Percentiles rank a stretch among this genome's conserved stretches.
phyloP scores from a whole-genome alignment of 805 yeast species.

The Saccharomycopsis sp. region DNA sequence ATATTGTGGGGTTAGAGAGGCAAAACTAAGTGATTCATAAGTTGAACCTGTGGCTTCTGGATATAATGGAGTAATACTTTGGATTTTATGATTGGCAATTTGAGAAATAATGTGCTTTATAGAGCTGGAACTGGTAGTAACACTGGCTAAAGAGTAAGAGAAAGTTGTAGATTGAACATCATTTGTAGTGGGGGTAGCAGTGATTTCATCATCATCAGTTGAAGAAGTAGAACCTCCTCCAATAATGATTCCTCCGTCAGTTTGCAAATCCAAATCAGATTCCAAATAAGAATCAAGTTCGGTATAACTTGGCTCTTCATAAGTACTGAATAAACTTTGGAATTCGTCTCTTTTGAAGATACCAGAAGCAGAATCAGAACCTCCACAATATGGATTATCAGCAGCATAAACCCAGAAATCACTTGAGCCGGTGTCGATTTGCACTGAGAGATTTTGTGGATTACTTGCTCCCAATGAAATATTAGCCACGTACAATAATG shows the following conservation, averaged over 20 bases:
- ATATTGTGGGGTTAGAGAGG: not conserved
- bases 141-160: not conserved
- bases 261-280: not conserved
- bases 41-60: not conserved
- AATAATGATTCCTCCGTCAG: not conserved
- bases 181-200: not conserved
- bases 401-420: conserved; percentile 32
- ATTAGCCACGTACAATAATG: conserved; percentile 34
- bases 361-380: not conserved
- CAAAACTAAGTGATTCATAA: too few species aligned
- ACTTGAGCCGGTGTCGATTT: conserved; percentile 41
- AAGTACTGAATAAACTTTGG: too few species aligned
- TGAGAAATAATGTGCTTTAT: too few species aligned
- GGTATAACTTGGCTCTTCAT: not conserved
- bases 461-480: conserved; percentile 25
- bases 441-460: conserved; percentile 29
- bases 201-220: not conserved
- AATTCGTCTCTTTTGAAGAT: not conserved
- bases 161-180: not conserved
- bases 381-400: conserved; percentile 10
- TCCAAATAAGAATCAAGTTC: not conserved
- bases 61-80: not conserved
- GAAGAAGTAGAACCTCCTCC: not conserved
- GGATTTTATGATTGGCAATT: too few species aligned
- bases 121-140: too few species aligned